phyloP scores from a whole-genome alignment of 768 basidiomycete species.

The Leucocoprinus sp. region DNA sequence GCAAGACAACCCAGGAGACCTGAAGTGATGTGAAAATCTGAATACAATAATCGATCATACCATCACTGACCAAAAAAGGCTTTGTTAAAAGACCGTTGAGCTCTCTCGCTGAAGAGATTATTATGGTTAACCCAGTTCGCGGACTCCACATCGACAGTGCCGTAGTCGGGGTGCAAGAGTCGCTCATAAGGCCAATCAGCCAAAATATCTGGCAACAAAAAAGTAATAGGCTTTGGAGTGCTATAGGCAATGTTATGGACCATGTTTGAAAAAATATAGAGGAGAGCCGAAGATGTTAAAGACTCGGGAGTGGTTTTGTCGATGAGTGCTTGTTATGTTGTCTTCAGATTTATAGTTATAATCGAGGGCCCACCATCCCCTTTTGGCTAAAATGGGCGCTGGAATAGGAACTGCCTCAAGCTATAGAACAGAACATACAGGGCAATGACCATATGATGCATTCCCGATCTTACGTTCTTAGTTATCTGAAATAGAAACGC shows the following conservation, averaged over 20 bases:
- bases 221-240: background rate
- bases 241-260: background rate
- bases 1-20: conserved; percentile 8
- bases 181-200: conserved; percentile 10
- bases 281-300: background rate
- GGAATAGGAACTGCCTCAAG: no score
- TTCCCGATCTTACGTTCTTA: no score
- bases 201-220: conserved; percentile 8
- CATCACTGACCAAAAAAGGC: conserved; percentile 18
- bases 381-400: no score
- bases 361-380: no score
- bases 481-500: no score
- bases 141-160: conserved; percentile 18
- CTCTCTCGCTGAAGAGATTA: conserved; percentile 18
- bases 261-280: background rate
- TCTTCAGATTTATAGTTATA: no score
- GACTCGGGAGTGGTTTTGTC: background rate
- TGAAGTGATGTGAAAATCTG: conserved; percentile 6
- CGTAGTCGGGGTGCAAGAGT: conserved; percentile 9
- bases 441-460: no score
- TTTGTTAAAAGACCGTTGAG: conserved; percentile 17
- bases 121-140: conserved; percentile 19
- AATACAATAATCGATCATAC: background rate
- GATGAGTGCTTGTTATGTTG: background rate
- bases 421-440: no score